Base-by-base conservation (phyloP, 768 basidiomycete genomes). In the Tulasnella sp. region DNA sequence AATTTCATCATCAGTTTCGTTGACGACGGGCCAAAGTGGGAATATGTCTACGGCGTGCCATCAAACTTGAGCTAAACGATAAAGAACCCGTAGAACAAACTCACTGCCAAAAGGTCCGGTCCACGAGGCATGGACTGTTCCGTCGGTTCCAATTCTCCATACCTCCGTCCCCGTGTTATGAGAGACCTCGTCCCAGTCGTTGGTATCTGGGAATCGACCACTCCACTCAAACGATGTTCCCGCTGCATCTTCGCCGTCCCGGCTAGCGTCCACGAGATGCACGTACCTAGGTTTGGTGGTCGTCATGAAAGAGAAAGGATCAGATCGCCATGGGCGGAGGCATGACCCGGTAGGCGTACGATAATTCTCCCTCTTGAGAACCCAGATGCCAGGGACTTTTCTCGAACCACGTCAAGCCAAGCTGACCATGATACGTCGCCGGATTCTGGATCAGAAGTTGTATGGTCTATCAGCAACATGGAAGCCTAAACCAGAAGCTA, bases 101-200 rank as follows among this genome's bases (percentile, higher is more conserved):
- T 14, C 64, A 69, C 64, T 20, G 1, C 64, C 64, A 8, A 6
- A 69, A 28, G 64, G 64, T 28, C 8, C 31, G 16, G 34, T 37
- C 64, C 64, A 69, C 28, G 64, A 69, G 3, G 64, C 28, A 37
- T 69, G 64, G 18, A 69, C 28, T 6, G 64, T 69, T 16, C 64
- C 64, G 16, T 69, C 64, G 64, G 16, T 34, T 69, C 64, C 64
- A 69, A 69, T 34, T 16, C 34, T 69, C 64, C 64, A 69, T 69
- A 69, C 64, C 16, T 69, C 64, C 12, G 64, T 16, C 18, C 31
- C 64, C 6, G 64, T 69, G 28, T 69, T 28, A 31, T 69, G 16
- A 37, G 31, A 31, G 3, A 69, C 24, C 2, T 28, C 28, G 28
- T 69, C 64, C 64, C 28, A 28, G 6, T 28, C 28, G 16, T 37